Evolutionary conservation across 2,329 filamentous ascomycete species (phyloP), one percentile per base, ranked within the genome.

Genomic region (Diaporthe sp.): DNA sequence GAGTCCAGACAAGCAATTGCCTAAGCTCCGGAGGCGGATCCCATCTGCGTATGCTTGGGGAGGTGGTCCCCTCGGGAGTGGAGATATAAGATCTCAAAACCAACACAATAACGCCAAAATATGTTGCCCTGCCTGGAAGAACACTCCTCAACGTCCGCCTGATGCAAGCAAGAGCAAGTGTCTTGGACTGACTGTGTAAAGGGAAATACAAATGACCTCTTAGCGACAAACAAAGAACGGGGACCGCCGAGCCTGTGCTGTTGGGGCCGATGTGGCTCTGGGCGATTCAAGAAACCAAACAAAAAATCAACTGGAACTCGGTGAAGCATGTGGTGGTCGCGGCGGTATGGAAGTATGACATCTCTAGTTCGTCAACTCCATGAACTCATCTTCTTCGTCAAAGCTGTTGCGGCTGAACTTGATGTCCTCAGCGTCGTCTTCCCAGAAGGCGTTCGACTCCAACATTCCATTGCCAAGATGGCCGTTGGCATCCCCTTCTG

Each of bases 371-470:
- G 86, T 89, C 78, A 92, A 84, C 79, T 97, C 94, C 94, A 98
- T 97, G 81, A 92, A 98, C 85, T 98, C 96, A 80, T 98, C 96
- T 85, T 98, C 96, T 83, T 98, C 96, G 85, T 76, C 72, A 28
- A 77, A 76, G 39, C 71, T 74, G 55, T 67, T 44, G 20, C 67
- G 74, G 53, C 98, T 98, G 86, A 98, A 95, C 82, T 93, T 92
- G 81, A 94, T 88, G 60, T 92, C 90, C 73, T 84, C 86, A 37
- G 85, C 86, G 2, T 75, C 76, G 15, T 77, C 76, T 17, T 74
- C 76, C 76, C 76, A 77, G 60, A 76, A 76, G 28, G 58, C 37
- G 34, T 75, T 75, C 12, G 39, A 12, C 55, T 75, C 73, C 60
- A 73, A 15, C 31, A 65, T 82, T 79, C 77, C 75, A 22, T 75